Percentiles rank a stretch among this genome's conserved stretches.
Conservation (phyloP, 352 stramenopile genomes). For the Phytophthora rubi region DNA sequence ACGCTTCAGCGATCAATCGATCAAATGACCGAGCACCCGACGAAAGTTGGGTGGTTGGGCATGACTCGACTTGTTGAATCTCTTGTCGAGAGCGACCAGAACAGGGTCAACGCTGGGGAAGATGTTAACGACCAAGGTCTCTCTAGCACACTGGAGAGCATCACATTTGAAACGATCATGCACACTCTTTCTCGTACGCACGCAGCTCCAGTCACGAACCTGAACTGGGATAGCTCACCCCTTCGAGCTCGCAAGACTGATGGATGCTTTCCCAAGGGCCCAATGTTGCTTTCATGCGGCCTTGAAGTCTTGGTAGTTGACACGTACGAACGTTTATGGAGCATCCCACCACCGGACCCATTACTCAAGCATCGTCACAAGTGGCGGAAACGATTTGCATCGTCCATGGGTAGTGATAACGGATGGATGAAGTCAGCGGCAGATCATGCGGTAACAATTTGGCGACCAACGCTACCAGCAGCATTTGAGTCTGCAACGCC, state of each 20-base stretch:
- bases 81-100: slow-evolving; percentile 31
- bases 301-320: slow-evolving; percentile 76
- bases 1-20: slow-evolving; percentile 63
- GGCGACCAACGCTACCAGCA: slow-evolving; percentile 61
- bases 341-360: slow-evolving; percentile 78
- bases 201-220: slow-evolving; percentile 39
- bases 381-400: slow-evolving; percentile 68
- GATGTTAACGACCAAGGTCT: slow-evolving; percentile 25
- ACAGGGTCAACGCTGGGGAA: slow-evolving; percentile 11
- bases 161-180: slow-evolving; percentile 81
- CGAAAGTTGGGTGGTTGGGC: slow-evolving; percentile 25
- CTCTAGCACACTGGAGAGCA: slow-evolving; percentile 54
- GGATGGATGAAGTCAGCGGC: slow-evolving; percentile 51
- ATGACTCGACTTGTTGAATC: slow-evolving; percentile 40
- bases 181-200: slow-evolving; percentile 78
- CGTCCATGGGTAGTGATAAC: slow-evolving; percentile 11
- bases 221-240: slow-evolving; percentile 57
- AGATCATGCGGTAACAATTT: slow-evolving; percentile 76
- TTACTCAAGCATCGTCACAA: slow-evolving; percentile 83
- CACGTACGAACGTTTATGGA: slow-evolving; percentile 86
- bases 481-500: slow-evolving; percentile 40
- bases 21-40: slow-evolving; percentile 19
- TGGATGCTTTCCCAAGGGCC: slow-evolving; percentile 71
- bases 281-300: slow-evolving; percentile 68
- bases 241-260: slow-evolving; percentile 49